A percentile compares a stretch with the other conserved stretches of the same genome.
phyloP scores from a whole-genome alignment of 768 basidiomycete genomes.

The Leccinum subgranulosum region DNA sequence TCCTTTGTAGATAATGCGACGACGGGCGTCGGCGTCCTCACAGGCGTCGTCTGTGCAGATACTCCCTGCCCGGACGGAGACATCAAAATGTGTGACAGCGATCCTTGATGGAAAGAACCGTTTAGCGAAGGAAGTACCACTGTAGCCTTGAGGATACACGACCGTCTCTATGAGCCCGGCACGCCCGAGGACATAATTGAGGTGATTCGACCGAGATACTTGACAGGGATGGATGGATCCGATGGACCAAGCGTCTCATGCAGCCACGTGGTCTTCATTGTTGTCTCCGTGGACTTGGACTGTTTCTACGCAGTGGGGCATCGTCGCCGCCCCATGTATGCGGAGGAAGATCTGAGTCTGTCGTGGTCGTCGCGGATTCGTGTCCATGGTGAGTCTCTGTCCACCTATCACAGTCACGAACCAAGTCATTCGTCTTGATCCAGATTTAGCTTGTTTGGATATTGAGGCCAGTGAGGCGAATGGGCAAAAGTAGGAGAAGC shows the following conservation, averaged over 20 bases:
- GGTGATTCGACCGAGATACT: slow-evolving; percentile 11
- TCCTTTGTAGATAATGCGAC: not conserved
- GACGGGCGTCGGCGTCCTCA: slow-evolving; percentile 4
- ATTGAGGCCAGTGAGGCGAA: slow-evolving; percentile 1
- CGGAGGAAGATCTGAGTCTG: slow-evolving; percentile 27
- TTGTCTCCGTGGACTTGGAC: slow-evolving; percentile 14
- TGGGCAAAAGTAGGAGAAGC: not conserved
- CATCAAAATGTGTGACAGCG: not conserved
- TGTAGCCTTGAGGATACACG: slow-evolving; percentile 3
- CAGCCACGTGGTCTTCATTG: slow-evolving; percentile 1
- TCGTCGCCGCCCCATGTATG: slow-evolving; percentile 18
- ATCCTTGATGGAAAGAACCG: slow-evolving; percentile 20
- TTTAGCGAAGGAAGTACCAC: slow-evolving; percentile 29
- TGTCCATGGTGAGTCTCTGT: slow-evolving; percentile 24
- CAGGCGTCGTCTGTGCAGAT: slow-evolving; percentile 15
- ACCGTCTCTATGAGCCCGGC: not conserved
- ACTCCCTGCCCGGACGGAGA: not conserved
- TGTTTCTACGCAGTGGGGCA: not conserved
- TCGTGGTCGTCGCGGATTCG: slow-evolving; percentile 27
- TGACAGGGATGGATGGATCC: slow-evolving; percentile 13
- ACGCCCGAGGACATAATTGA: not conserved
- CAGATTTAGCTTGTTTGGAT: not conserved
- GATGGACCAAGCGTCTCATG: slow-evolving; percentile 5
- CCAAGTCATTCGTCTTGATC: slow-evolving; percentile 1
- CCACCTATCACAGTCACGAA: slow-evolving; percentile 15